Percentiles rank a stretch among this genome's conserved stretches.
Evolutionary conservation across 805 yeast species (phyloP).

Genomic region (Candida namnaoensis): DNA sequence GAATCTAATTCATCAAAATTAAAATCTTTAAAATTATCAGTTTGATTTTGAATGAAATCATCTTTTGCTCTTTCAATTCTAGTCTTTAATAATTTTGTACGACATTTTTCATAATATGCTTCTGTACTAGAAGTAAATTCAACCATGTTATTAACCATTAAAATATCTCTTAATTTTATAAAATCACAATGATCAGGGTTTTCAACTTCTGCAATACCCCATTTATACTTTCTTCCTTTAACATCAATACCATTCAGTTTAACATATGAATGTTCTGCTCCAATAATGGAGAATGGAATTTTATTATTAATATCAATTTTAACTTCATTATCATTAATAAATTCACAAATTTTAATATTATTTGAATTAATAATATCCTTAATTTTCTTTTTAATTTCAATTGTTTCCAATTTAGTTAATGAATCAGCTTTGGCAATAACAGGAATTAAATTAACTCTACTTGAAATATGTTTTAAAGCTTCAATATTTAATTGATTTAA

Average conservation of each 20-base stretch:
- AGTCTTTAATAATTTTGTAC: slow-evolving; percentile 46
- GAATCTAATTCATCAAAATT: slow-evolving; percentile 18
- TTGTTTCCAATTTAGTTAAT: slow-evolving; percentile 48
- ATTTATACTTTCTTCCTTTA: slow-evolving; percentile 68
- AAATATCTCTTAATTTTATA: slow-evolving; percentile 46
- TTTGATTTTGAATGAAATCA: slow-evolving; percentile 3
- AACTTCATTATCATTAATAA: slow-evolving; percentile 29
- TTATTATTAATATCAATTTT: slow-evolving; percentile 23
- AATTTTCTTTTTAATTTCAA: slow-evolving; percentile 42
- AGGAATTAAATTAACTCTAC: slow-evolving; percentile 75
- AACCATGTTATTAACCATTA: slow-evolving; percentile 64
- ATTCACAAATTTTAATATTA: slow-evolving; percentile 50
- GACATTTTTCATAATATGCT: slow-evolving; percentile 61
- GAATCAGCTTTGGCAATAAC: slow-evolving; percentile 78
- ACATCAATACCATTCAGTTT: slow-evolving; percentile 39
- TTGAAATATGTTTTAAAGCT: slow-evolving; percentile 61
- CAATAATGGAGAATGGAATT: slow-evolving; percentile 67
- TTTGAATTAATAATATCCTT: slow-evolving; percentile 42
- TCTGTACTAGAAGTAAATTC: slow-evolving; percentile 76
- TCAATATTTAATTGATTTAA: slow-evolving; percentile 61
- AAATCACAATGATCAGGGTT: slow-evolving; percentile 76
- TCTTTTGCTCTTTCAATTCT: slow-evolving; percentile 25
- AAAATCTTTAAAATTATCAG: slow-evolving; percentile 3
- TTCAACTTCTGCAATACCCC: slow-evolving; percentile 87
- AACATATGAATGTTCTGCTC: slow-evolving; percentile 44